These are phyloP conservation scores for Gaertneriomyces semiglobifer DNA, from an alignment of 192 early-diverging fungal species.

Conservation along the genomic window DNA sequence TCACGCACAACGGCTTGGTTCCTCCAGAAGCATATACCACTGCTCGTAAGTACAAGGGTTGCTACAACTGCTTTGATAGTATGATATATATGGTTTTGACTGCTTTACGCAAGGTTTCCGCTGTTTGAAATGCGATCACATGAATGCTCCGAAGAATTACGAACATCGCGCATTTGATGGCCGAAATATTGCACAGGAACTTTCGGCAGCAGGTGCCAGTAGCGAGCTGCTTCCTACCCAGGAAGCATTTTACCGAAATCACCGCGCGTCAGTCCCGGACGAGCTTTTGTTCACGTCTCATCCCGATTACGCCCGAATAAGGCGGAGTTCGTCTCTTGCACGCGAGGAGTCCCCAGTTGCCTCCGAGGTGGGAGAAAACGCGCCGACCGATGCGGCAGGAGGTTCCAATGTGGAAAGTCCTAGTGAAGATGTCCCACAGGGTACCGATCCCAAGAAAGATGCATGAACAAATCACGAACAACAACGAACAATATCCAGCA, in stretches of 20 bases:
- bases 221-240: too few species aligned
- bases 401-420: too few species aligned
- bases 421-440: too few species aligned
- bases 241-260: background rate
- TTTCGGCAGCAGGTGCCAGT: background rate
- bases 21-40: slow-evolving; percentile 66
- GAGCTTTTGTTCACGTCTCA: background rate
- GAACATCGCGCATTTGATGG: slow-evolving; percentile 4
- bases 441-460: too few species aligned
- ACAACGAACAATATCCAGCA: too few species aligned
- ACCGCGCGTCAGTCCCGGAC: background rate
- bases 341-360: too few species aligned
- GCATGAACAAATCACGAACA: too few species aligned
- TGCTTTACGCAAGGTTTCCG: slow-evolving; percentile 19
- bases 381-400: too few species aligned
- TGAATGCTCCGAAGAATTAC: slow-evolving; percentile 28
- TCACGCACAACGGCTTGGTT: slow-evolving; percentile 88
- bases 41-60: slow-evolving; percentile 34
- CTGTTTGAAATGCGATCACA: slow-evolving; percentile 36
- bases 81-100: background rate
- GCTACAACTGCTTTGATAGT: background rate
- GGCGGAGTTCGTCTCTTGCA: too few species aligned
- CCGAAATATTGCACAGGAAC: background rate
- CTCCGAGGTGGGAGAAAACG: too few species aligned
- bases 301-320: too few species aligned